Evolutionary conservation across 2,329 filamentous ascomycete species (phyloP), one percentile per base, ranked within the genome.

Genomic region (Tolypocladium tropicale): DNA sequence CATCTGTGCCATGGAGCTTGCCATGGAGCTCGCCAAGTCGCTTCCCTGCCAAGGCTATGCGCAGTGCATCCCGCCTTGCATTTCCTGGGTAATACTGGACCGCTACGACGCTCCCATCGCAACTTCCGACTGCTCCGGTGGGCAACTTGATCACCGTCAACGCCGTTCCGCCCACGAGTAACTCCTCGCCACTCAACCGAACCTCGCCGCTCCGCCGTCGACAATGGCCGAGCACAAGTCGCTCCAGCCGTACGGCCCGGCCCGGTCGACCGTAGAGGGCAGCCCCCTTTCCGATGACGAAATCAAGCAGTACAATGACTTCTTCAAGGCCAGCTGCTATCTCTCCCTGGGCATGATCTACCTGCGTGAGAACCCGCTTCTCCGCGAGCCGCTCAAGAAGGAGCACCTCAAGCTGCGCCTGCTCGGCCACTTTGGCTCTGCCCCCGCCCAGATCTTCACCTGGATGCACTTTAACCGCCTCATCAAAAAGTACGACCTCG

Each of bases 401-500:
- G 82, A 89, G 55, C 85, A 91, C 65, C 76, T 91, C 73, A 92
- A 92, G 73, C 77, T 80, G 57, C 82, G 88, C 61, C 76, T 91
- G 10, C 76, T 92, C 2, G 88, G 88, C 41, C 88, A 92, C 67
- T 92, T 89, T 78, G 88, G 88, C 55, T 89, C 86, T 3, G 87
- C 88, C 53, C 84, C 88, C n/a, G 88, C 88, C 16, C 88, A 91
- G 70, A 84, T 86, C 57, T 91, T 92, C 71, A 88, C 86, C 36
- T 91, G 85, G 70, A 88, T 90, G 74, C 88, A 91, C 72, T 87
- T 90, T 78, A 91, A 91, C 71, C 84, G 87, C 36, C 74, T 91
- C 57, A 90, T 91, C 76, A 90, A 88, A 70, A 91, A 90, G 71
- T 88, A 90, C 65, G 81, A 89, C 60, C 73, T 91, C 53, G 79